Evolutionary conservation across 768 basidiomycete species (phyloP).

Genomic region (Amanita pseudoporphyria): DNA sequence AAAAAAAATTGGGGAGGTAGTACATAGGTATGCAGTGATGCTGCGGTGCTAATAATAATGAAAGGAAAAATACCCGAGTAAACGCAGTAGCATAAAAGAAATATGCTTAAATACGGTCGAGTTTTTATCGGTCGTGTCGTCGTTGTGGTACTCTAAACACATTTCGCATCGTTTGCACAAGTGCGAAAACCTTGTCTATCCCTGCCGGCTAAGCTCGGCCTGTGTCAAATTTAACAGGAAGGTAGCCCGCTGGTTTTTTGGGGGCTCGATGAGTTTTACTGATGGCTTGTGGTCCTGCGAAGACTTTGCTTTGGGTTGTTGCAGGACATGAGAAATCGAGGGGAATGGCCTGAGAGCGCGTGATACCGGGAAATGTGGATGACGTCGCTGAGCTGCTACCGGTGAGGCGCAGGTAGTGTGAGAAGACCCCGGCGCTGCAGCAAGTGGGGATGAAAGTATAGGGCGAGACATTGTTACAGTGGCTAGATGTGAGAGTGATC

Average conservation of each 20-base stretch:
- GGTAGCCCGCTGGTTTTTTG: constrained; percentile 56
- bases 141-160: not conserved
- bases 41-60: not conserved
- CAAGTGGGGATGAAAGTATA: constrained; percentile 55
- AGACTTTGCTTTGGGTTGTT: constrained; percentile 20
- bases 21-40: constrained; percentile 3
- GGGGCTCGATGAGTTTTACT: constrained; percentile 73
- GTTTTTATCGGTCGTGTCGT: not conserved
- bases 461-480: constrained; percentile 41
- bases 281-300: constrained; percentile 31
- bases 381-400: constrained; percentile 31
- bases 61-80: not conserved
- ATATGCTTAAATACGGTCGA: not conserved
- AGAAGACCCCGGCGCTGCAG: constrained; percentile 22
- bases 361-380: constrained; percentile 52
- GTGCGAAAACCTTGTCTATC: constrained; percentile 12
- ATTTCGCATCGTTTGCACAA: not conserved
- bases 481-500: constrained; percentile 16
- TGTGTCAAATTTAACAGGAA: constrained; percentile 79
- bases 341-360: constrained; percentile 75
- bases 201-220: constrained; percentile 69
- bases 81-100: not conserved
- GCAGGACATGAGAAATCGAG: constrained; percentile 39
- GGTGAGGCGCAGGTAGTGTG: constrained; percentile 19
- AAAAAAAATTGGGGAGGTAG: not conserved